These are phyloP conservation scores for Thermochaetoides thermophila DNA, from an alignment of 495 filamentous ascomycete genomes.

Conservation along the genomic window DNA sequence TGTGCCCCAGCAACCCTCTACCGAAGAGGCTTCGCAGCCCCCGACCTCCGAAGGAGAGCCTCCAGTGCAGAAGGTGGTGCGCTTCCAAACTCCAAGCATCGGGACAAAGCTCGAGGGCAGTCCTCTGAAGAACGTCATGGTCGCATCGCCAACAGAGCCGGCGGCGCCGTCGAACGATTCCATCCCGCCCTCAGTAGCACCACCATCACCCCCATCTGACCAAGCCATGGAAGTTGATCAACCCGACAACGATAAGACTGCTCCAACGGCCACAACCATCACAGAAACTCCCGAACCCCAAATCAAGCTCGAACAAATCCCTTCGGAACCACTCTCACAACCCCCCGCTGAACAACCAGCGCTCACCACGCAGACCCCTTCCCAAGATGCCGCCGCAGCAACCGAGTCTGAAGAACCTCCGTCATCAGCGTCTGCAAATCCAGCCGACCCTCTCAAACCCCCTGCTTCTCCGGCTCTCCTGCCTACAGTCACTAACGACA, in stretches of 20 bases:
- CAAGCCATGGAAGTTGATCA: too few relatives aligned
- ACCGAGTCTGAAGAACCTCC: background rate
- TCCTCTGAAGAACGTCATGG: slow-evolving; percentile 31
- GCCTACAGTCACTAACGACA: slow-evolving; percentile 6
- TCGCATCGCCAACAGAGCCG: slow-evolving; percentile 21
- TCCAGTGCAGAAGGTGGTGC: too few relatives aligned
- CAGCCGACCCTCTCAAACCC: slow-evolving; percentile 1
- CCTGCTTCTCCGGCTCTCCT: slow-evolving; percentile 11
- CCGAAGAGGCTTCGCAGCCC: slow-evolving; percentile 11
- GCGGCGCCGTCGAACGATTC: too few relatives aligned
- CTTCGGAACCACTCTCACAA: background rate
- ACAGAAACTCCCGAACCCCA: background rate
- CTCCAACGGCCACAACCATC: background rate
- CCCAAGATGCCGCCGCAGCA: background rate
- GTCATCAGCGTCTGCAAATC: background rate
- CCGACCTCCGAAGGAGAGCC: too few relatives aligned
- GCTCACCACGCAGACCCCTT: too few relatives aligned
- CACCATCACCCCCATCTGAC: too few relatives aligned
- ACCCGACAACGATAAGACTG: background rate
- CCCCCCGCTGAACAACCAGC: background rate
- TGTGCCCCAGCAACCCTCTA: slow-evolving; percentile 9
- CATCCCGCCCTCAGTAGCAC: background rate
- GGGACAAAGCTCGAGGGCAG: slow-evolving; percentile 27
- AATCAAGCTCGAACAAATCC: too few relatives aligned
- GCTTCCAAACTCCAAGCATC: slow-evolving; percentile 11